phyloP scores from a whole-genome alignment of 306 rosid species.

The Amphicarpaea edgeworthii region DNA sequence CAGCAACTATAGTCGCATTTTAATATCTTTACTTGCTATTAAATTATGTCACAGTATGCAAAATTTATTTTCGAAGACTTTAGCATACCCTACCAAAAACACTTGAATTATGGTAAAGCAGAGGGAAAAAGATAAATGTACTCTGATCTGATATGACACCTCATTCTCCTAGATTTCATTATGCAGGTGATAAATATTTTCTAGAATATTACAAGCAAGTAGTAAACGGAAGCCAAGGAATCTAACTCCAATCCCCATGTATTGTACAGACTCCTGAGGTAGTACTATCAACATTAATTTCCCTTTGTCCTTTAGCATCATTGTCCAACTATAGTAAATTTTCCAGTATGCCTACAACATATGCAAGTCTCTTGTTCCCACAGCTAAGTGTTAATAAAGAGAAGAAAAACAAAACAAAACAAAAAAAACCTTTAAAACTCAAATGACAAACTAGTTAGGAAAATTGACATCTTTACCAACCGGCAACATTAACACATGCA shows the following conservation, averaged over 20 bases:
- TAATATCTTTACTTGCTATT: neutral
- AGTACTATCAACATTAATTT: constrained; percentile 13
- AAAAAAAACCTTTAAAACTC: constrained; percentile 25
- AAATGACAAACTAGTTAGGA: constrained; percentile 38
- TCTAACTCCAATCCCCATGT: constrained; percentile 27
- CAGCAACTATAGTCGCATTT: too few species aligned
- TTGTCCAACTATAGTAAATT: constrained; percentile 32
- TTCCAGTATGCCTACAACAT: constrained; percentile 31
- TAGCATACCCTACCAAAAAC: neutral
- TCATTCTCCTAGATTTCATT: constrained; percentile 1
- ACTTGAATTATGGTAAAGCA: neutral
- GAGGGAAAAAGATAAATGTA: neutral
- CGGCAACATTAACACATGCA: constrained; percentile 34
- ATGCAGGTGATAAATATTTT: neutral
- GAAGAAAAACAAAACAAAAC: too few species aligned
- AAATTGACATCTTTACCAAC: constrained; percentile 39
- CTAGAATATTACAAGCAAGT: neutral
- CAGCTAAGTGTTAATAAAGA: constrained; percentile 20
- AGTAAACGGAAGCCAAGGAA: neutral
- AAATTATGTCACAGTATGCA: neutral
- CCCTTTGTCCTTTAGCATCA: constrained; percentile 19
- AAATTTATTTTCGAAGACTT: neutral
- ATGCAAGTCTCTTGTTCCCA: constrained; percentile 1
- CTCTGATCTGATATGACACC: neutral
- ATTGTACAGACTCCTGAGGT: constrained; percentile 37